phyloP scores from a whole-genome alignment of 345 rosid species.

The Reutealis trisperma region DNA sequence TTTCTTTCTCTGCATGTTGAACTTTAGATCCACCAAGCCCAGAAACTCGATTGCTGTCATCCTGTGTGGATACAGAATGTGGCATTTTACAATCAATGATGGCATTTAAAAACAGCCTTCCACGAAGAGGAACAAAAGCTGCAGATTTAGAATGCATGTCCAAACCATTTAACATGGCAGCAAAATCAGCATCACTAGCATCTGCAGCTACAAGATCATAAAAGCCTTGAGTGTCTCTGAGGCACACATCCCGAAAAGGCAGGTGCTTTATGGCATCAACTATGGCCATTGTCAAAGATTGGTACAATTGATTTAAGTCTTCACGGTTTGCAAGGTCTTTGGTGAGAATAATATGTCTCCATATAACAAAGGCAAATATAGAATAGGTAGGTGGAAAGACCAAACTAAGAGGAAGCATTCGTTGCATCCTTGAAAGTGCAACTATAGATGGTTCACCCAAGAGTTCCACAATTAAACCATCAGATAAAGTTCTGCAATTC shows the following conservation, averaged over 20 bases:
- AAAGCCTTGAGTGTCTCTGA: conserved; percentile 77
- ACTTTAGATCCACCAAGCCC: conserved; percentile 56
- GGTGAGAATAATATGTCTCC: conserved; percentile 70
- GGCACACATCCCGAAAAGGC: conserved; percentile 89
- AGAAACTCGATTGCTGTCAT: conserved; percentile 48
- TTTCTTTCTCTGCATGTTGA: conserved; percentile 51
- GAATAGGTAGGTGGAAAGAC: conserved; percentile 93
- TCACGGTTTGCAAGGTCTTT: conserved; percentile 60
- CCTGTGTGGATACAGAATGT: conserved; percentile 43
- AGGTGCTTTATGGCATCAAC: conserved; percentile 76
- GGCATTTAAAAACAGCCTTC: conserved; percentile 84
- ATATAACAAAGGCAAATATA: conserved; percentile 73
- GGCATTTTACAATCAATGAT: conserved; percentile 82
- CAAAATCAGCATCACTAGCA: conserved; percentile 85
- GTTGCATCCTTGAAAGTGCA: conserved; percentile 96
- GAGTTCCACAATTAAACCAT: conserved; percentile 86
- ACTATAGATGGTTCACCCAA: conserved; percentile 82
- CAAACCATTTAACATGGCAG: conserved; percentile 59
- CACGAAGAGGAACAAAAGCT: conserved; percentile 90
- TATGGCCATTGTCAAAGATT: conserved; percentile 72
- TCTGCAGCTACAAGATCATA: conserved; percentile 88
- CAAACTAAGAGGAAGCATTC: conserved; percentile 76
- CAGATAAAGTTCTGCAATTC: conserved; percentile 79
- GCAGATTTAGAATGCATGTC: conserved; percentile 67
- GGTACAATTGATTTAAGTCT: conserved; percentile 75